phyloP scores from a whole-genome alignment of 1,284 basidiomycete genomes.

The Fomitiporia mediterranea region DNA sequence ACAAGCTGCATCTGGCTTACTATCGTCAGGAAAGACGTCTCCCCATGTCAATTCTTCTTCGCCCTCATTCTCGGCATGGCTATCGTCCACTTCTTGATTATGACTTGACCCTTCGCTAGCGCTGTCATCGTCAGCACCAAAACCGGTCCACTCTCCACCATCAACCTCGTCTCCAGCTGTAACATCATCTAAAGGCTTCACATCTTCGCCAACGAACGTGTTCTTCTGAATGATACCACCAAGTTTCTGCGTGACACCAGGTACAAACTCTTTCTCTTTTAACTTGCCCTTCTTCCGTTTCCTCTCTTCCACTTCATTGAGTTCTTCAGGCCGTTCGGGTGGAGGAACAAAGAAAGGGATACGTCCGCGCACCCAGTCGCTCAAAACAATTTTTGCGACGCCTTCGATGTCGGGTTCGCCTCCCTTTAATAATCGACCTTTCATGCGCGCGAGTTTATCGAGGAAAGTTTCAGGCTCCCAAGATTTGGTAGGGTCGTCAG shows the following conservation, averaged over 20 bases:
- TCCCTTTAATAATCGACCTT: slow-evolving; percentile 88
- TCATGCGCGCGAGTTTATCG: slow-evolving; percentile 83
- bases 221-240: slow-evolving; percentile 83
- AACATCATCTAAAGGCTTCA: slow-evolving; percentile 51
- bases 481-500: slow-evolving; percentile 41
- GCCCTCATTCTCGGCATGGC: slow-evolving; percentile 28
- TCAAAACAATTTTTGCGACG: slow-evolving; percentile 92
- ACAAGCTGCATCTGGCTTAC: slow-evolving; percentile 22
- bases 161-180: slow-evolving; percentile 28
- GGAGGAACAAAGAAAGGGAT: slow-evolving; percentile 87
- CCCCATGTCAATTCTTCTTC: slow-evolving; percentile 25
- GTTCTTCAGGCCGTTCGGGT: slow-evolving; percentile 64
- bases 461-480: slow-evolving; percentile 82
- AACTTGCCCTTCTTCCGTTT: slow-evolving; percentile 39
- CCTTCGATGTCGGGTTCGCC: slow-evolving; percentile 93
- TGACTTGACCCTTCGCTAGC: not conserved
- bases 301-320: slow-evolving; percentile 57
- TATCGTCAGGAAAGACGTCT: slow-evolving; percentile 30
- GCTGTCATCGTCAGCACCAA: slow-evolving; percentile 23
- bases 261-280: slow-evolving; percentile 33
- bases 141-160: slow-evolving; percentile 22
- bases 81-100: slow-evolving; percentile 1
- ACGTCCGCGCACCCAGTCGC: slow-evolving; percentile 97
- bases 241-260: slow-evolving; percentile 70
- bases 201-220: slow-evolving; percentile 71